These are phyloP conservation scores for Botrytis porri DNA, from an alignment of 2,329 filamentous ascomycete species.

Conservation along the genomic window DNA sequence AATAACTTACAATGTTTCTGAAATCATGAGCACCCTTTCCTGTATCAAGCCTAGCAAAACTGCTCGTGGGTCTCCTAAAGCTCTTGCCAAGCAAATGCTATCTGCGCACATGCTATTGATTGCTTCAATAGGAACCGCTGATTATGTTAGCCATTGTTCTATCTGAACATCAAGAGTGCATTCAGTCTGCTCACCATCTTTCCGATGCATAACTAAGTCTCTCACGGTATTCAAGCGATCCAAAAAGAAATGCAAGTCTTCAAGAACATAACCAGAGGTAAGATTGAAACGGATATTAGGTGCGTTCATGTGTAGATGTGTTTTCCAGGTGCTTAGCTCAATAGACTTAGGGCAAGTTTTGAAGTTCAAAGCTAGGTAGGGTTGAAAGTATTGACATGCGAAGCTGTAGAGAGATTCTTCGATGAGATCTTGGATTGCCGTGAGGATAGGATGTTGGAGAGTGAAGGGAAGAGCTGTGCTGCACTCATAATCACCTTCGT, in stretches of 20 bases:
- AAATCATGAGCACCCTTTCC: neutral
- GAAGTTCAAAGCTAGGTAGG: neutral
- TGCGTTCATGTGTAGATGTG: neutral
- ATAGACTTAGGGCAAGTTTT: neutral
- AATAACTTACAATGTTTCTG: neutral
- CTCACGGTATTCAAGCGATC: neutral
- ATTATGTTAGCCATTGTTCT: neutral
- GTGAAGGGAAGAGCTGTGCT: neutral
- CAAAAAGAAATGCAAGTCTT: neutral
- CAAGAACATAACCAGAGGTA: neutral
- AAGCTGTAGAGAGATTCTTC: neutral
- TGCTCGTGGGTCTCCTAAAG: neutral
- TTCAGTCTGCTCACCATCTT: neutral
- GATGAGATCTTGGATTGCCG: neutral
- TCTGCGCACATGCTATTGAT: neutral
- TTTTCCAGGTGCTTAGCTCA: neutral
- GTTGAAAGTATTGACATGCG: neutral
- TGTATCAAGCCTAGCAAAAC: neutral
- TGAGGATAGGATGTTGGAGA: neutral
- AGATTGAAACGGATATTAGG: neutral
- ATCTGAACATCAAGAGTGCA: neutral
- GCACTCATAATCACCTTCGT: neutral
- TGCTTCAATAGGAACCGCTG: neutral
- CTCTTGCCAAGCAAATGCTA: neutral
- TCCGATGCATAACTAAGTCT: neutral